Conservation (phyloP, 2,329 filamentous ascomycete species). For the Byssothecium circinans region DNA sequence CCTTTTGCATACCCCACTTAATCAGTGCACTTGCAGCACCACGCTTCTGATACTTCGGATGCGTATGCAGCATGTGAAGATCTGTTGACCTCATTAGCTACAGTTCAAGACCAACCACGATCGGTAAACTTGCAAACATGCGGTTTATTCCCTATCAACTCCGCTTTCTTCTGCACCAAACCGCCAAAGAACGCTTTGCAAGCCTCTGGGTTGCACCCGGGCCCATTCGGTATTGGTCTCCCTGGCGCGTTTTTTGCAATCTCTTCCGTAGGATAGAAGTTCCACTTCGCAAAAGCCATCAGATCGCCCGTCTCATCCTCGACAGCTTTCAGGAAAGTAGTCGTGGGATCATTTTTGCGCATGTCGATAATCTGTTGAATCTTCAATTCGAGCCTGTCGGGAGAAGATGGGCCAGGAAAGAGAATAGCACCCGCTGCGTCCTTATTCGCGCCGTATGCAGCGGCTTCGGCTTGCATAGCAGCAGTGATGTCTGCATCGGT, state of each 20-base stretch:
- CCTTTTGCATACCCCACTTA: conserved; percentile 23
- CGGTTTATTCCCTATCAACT: conserved; percentile 21
- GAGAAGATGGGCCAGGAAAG: conserved; percentile 29
- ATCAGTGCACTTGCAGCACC: conserved; percentile 29
- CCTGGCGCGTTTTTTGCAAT: conserved; percentile 11
- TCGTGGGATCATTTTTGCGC: conserved; percentile 16
- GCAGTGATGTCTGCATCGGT: conserved; percentile 27
- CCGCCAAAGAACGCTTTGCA: conserved; percentile 27
- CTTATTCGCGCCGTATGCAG: conserved; percentile 22
- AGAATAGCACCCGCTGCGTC: conserved; percentile 20
- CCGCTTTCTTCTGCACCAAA: conserved; percentile 19
- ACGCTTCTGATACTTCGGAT: conserved; percentile 26
- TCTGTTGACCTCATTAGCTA: conserved; percentile 14
- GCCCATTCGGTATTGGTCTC: conserved; percentile 14
- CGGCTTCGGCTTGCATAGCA: conserved; percentile 22
- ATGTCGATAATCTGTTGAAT: conserved; percentile 11
- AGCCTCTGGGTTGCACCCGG: conserved; percentile 25
- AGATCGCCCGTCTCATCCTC: conserved; percentile 28
- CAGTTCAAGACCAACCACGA: not conserved
- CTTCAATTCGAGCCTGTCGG: conserved; percentile 11
- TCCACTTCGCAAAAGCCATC: conserved; percentile 35
- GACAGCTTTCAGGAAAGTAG: conserved; percentile 24
- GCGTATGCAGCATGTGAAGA: conserved; percentile 31
- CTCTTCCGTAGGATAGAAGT: conserved; percentile 26
- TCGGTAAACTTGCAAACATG: conserved; percentile 26